Evolutionary conservation across 495 filamentous ascomycete genomes (phyloP), one percentile per base, ranked within the genome.

Genomic region (Podospora tetraspora): DNA sequence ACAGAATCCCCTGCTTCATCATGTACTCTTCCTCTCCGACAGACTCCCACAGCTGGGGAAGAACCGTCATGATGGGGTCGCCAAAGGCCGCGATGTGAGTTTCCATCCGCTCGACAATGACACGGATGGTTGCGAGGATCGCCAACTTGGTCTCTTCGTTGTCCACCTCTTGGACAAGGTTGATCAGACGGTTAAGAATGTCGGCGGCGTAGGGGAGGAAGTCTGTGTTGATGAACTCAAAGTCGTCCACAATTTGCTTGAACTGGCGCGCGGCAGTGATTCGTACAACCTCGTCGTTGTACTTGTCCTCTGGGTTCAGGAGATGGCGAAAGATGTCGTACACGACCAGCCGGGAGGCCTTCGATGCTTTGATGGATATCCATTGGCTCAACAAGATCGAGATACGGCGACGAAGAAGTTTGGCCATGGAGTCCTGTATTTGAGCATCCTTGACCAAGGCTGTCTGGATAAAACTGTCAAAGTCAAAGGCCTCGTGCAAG

Each of bases 271-370:
- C 95, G 6, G 95, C 91, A 0, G 94, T 97, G 56, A 97, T 88
- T 13, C 93, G 90, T 34, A 99, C 95, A 7, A 97, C 92, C 59
- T 92, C 84, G 74, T 99, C 95, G 73, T 99, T 99, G 69, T 88
- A 81, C 1, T 85, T 80, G 74, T 97, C 93, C 13, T 86, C 81
- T 24, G 85, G 85, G 73, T 92, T 88, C 16, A 98, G 83, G n/a
- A 99, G 80, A 77, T 96, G 90, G 70, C 91, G 88, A 79, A 93
- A 97, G 43, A 97, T 92, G 71, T 92, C 87, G 71, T 96, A 97
- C 21, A 97, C 85, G n/a, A 92, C 81, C 22, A 88, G 81, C 61
- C 87, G 81, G 63, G 88, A 90, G 22, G 86, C 72, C 30, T 87
- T 81, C 1, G 87, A 81, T 0, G 91, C 79, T 70, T 90, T 90